These are phyloP conservation scores for Mortierella sp. DNA, from an alignment of 371 early-diverging fungal species.

Conservation along the genomic window DNA sequence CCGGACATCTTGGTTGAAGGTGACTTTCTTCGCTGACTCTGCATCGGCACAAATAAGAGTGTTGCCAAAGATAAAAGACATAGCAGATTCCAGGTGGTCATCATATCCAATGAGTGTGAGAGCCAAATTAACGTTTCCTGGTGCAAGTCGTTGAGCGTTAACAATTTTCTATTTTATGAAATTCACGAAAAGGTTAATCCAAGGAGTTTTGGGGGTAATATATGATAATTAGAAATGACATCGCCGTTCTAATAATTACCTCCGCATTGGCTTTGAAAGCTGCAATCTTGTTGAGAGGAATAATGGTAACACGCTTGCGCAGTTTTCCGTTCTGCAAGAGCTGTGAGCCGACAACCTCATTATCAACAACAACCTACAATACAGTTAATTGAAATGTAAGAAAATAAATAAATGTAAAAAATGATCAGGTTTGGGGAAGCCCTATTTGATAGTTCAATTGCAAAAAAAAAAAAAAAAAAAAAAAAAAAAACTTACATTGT, in stretches of 20 bases:
- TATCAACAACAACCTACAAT: conserved; percentile 88
- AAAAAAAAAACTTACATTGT: conserved; percentile 70
- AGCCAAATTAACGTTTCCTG: conserved; percentile 88
- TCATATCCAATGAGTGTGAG: conserved; percentile 86
- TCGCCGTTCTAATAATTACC: conserved; percentile 40
- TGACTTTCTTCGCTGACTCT: conserved; percentile 85
- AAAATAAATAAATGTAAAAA: conserved; percentile 14
- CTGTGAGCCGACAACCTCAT: conserved; percentile 88
- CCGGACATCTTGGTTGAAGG: conserved; percentile 85
- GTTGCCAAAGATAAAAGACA: conserved; percentile 96
- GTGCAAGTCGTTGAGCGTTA: conserved; percentile 78
- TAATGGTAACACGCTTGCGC: conserved; percentile 90
- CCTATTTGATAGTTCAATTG: too few species aligned
- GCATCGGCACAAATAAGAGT: conserved; percentile 94
- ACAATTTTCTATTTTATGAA: conserved; percentile 58
- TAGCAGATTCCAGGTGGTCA: conserved; percentile 82
- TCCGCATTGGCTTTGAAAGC: conserved; percentile 71
- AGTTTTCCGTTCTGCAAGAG: conserved; percentile 86
- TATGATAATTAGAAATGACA: not conserved
- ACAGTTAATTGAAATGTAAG: not conserved
- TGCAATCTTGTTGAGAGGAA: conserved; percentile 97
- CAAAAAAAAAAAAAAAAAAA: not conserved
- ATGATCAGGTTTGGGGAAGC: not conserved
- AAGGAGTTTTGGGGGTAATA: not conserved
- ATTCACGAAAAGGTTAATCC: conserved; percentile 6